phyloP scores from a whole-genome alignment of 345 rosid species.

The Salix brachista region DNA sequence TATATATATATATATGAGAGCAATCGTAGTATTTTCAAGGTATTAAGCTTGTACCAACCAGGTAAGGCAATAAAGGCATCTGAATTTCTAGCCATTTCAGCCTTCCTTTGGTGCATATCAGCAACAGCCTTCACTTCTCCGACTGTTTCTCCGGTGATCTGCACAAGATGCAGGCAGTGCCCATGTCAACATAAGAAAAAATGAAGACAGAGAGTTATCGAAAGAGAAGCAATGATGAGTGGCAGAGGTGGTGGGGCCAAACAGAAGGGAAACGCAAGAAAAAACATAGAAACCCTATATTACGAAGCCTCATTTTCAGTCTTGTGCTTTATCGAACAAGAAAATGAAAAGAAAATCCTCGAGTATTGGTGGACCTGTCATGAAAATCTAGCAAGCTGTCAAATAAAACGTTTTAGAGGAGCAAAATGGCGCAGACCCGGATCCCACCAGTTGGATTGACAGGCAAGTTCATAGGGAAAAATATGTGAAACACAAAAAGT shows the following conservation, averaged over 20 bases:
- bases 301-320: no score
- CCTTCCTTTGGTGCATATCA: constrained; percentile 36
- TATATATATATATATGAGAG: no score
- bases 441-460: constrained; percentile 15
- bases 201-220: background rate
- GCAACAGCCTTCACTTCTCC: constrained; percentile 34
- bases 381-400: background rate
- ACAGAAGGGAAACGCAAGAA: background rate
- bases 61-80: constrained; percentile 36
- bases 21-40: background rate
- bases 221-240: constrained; percentile 23
- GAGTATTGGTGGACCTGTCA: background rate
- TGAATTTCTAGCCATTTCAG: constrained; percentile 35
- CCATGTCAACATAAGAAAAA: constrained; percentile 7
- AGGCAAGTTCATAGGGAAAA: constrained; percentile 14
- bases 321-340: no score
- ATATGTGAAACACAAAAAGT: background rate
- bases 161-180: background rate
- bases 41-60: constrained; percentile 10
- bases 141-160: constrained; percentile 35
- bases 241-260: constrained; percentile 33
- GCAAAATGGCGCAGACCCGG: constrained; percentile 26
- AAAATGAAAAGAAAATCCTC: constrained; percentile 9
- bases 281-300: background rate
- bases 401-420: constrained; percentile 10